Percentiles rank a stretch among this genome's conserved stretches.
These are phyloP conservation scores for Pharus latifolius DNA, from an alignment of 176 grass and related monocot species.

Conservation along the genomic window DNA sequence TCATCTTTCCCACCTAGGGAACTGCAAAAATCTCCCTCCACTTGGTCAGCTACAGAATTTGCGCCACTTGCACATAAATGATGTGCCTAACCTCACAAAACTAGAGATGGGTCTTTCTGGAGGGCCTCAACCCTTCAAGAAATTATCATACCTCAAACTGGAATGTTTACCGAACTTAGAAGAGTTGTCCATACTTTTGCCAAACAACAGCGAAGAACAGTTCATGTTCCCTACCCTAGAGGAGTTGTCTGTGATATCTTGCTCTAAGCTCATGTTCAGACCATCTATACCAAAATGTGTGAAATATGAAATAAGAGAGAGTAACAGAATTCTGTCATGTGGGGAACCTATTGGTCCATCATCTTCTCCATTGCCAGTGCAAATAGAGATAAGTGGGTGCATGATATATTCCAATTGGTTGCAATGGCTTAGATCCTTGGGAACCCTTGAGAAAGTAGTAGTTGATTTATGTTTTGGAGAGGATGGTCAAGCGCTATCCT, in stretches of 20 bases:
- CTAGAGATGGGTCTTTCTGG: conserved; percentile 19
- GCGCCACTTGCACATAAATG: conserved; percentile 8
- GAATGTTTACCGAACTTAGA: background rate
- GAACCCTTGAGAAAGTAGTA: background rate
- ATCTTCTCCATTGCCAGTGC: background rate
- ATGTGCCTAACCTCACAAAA: conserved; percentile 12
- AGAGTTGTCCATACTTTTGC: background rate
- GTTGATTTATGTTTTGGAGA: background rate
- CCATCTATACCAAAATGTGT: background rate
- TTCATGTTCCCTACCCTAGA: conserved; percentile 28
- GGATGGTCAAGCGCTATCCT: background rate
- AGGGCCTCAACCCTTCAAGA: background rate
- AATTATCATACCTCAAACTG: conserved; percentile 13
- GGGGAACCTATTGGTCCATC: conserved; percentile 7
- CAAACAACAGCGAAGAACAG: background rate
- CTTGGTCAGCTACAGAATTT: conserved; percentile 4
- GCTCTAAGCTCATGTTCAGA: conserved; percentile 1
- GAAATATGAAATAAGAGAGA: conserved; percentile 18
- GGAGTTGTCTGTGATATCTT: conserved; percentile 6
- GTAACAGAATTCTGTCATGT: conserved; percentile 6
- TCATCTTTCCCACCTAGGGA: background rate
- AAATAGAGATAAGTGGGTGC: conserved; percentile 4
- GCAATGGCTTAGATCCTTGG: background rate
- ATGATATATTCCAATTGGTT: background rate
- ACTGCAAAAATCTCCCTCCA: conserved; percentile 11